Evolutionary conservation across 2,329 filamentous ascomycete genomes (phyloP).

Genomic region (Domatiomyces globalis): DNA sequence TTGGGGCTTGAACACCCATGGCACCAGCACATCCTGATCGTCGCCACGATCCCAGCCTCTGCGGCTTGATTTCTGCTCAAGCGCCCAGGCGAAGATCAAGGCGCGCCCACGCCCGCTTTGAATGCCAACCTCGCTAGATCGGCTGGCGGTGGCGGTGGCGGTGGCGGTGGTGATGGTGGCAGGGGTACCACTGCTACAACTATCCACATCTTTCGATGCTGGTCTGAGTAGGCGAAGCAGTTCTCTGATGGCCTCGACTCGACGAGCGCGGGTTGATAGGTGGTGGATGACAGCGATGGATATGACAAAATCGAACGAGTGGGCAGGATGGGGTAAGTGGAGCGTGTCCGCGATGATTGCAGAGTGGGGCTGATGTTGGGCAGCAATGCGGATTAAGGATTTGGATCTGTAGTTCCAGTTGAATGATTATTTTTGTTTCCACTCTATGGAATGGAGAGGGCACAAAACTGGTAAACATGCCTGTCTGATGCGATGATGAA

Average conservation of each 20-base stretch:
- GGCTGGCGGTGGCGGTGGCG: slow-evolving; percentile 5
- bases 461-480: slow-evolving; percentile 33
- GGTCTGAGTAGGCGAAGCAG: slow-evolving; percentile 53
- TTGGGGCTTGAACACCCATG: slow-evolving; percentile 60
- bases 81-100: slow-evolving; percentile 84
- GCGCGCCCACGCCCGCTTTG: slow-evolving; percentile 41
- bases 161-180: slow-evolving; percentile 1
- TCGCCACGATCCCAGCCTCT: slow-evolving; percentile 75
- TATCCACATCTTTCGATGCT: slow-evolving; percentile 5
- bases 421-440: neutral
- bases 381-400: slow-evolving; percentile 45
- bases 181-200: slow-evolving; percentile 9
- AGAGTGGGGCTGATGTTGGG: slow-evolving; percentile 41
- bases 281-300: slow-evolving; percentile 93
- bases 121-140: neutral
- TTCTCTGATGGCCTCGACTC: slow-evolving; percentile 55
- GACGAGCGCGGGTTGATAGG: slow-evolving; percentile 60
- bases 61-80: slow-evolving; percentile 77
- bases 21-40: slow-evolving; percentile 85
- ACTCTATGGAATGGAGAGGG: slow-evolving; percentile 8
- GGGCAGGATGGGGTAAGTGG: slow-evolving; percentile 58
- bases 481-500: slow-evolving; percentile 78
- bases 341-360: slow-evolving; percentile 60
- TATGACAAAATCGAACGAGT: slow-evolving; percentile 69
- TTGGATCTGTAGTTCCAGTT: slow-evolving; percentile 34